These are phyloP conservation scores for Coemansia javaensis DNA, from an alignment of 192 early-diverging fungal genomes.

Conservation along the genomic window DNA sequence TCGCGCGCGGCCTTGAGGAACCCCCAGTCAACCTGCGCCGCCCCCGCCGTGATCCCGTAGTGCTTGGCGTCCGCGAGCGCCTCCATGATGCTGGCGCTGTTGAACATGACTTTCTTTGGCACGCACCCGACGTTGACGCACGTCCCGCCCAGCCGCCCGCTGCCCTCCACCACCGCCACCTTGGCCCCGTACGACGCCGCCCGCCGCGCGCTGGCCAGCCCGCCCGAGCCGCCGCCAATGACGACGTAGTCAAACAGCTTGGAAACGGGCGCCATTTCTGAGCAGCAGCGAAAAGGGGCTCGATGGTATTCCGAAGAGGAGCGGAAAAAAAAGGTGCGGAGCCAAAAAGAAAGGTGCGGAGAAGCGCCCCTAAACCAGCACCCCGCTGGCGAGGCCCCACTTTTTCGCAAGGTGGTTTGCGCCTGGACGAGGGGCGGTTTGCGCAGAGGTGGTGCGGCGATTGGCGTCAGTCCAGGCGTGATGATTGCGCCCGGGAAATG, in stretches of 20 bases:
- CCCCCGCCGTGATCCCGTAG: conserved; percentile 79
- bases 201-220: conserved; percentile 88
- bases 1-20: conserved; percentile 87
- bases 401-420: too few species aligned
- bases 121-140: conserved; percentile 96
- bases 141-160: conserved; percentile 73
- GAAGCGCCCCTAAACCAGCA: too few species aligned
- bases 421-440: too few species aligned
- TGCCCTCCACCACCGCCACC: conserved; percentile 82
- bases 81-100: conserved; percentile 85
- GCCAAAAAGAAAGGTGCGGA: too few species aligned
- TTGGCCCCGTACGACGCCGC: conserved; percentile 88
- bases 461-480: too few species aligned
- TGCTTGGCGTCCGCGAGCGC: conserved; percentile 80
- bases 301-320: not conserved
- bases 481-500: too few species aligned
- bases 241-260: conserved; percentile 86
- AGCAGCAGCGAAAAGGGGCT: not conserved
- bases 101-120: conserved; percentile 95
- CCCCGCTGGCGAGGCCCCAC: too few species aligned
- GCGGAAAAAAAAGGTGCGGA: too few species aligned
- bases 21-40: conserved; percentile 69
- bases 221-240: conserved; percentile 89
- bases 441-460: too few species aligned
- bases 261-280: conserved; percentile 36